phyloP scores from a whole-genome alignment of 768 basidiomycete species.

The Imleria badia region DNA sequence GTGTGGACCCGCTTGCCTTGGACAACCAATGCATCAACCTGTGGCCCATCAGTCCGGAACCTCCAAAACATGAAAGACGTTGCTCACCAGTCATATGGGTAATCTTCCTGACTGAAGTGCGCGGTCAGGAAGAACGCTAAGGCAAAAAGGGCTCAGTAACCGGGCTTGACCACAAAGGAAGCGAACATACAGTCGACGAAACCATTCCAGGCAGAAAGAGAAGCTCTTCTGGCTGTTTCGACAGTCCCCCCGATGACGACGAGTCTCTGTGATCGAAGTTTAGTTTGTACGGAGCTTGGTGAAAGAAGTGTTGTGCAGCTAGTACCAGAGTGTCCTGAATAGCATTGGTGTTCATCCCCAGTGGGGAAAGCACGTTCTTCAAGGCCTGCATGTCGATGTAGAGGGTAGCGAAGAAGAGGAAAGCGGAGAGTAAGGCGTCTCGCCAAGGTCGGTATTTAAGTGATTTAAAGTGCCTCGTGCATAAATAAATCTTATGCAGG shows the following conservation, averaged over 20 bases:
- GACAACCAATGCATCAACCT: conserved; percentile 91
- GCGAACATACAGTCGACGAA: conserved; percentile 71
- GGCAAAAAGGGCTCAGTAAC: conserved; percentile 24
- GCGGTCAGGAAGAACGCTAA: conserved; percentile 85
- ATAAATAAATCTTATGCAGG: conserved; percentile 25
- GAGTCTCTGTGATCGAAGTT: conserved; percentile 57
- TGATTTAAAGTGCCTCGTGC: conserved; percentile 35
- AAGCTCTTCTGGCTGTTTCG: conserved; percentile 79
- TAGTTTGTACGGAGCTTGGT: not conserved
- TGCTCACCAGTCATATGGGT: conserved; percentile 78
- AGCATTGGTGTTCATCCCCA: conserved; percentile 64
- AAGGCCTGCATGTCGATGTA: conserved; percentile 58
- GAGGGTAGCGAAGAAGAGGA: conserved; percentile 36
- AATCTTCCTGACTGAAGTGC: conserved; percentile 85
- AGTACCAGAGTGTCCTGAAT: conserved; percentile 76
- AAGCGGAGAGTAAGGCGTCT: conserved; percentile 28
- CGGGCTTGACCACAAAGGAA: not conserved
- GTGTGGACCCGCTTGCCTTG: conserved; percentile 48
- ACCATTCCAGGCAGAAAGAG: conserved; percentile 84
- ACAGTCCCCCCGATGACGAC: conserved; percentile 90
- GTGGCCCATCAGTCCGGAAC: conserved; percentile 6
- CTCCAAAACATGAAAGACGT: not conserved
- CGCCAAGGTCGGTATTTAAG: conserved; percentile 40
- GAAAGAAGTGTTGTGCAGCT: conserved; percentile 19
- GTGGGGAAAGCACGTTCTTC: conserved; percentile 69